Evolutionary conservation across 163 green algal species (phyloP).

Genomic region (Smithsoniella earleae): DNA sequence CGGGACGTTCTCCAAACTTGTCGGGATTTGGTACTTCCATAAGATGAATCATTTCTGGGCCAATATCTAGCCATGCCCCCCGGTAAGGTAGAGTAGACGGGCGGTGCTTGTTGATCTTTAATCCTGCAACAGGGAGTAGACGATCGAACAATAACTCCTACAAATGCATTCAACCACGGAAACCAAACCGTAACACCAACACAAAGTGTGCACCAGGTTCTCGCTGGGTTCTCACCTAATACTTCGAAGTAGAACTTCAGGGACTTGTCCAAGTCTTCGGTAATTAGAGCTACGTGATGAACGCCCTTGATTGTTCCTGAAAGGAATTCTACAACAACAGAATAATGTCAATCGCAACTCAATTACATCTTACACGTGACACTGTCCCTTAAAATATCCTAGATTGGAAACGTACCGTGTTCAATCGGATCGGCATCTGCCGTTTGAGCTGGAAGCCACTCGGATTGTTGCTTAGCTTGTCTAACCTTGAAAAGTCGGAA

Average conservation of each 20-base stretch:
- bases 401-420: not conserved
- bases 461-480: not conserved
- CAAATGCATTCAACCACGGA: too few species aligned
- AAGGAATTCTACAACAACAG: not conserved
- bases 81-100: slow-evolving; percentile 87
- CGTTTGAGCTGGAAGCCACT: not conserved
- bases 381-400: not conserved
- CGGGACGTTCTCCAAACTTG: slow-evolving; percentile 43
- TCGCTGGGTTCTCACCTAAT: slow-evolving; percentile 46
- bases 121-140: slow-evolving; percentile 39
- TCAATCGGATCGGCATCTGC: not conserved
- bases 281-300: slow-evolving; percentile 87
- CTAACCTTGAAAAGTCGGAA: slow-evolving; percentile 6
- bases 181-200: too few species aligned
- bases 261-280: slow-evolving; percentile 62
- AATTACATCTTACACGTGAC: not conserved
- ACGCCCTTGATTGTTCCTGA: slow-evolving; percentile 54
- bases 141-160: not conserved
- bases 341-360: not conserved
- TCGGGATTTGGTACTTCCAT: slow-evolving; percentile 79
- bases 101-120: slow-evolving; percentile 73
- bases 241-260: slow-evolving; percentile 81
- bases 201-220: not conserved
- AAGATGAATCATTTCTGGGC: slow-evolving; percentile 95
- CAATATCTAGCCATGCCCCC: slow-evolving; percentile 92